Percentiles rank a stretch among this genome's conserved stretches.
Evolutionary conservation across 306 rosid genomes (phyloP).

Genomic region (Corylus heterophylla): DNA sequence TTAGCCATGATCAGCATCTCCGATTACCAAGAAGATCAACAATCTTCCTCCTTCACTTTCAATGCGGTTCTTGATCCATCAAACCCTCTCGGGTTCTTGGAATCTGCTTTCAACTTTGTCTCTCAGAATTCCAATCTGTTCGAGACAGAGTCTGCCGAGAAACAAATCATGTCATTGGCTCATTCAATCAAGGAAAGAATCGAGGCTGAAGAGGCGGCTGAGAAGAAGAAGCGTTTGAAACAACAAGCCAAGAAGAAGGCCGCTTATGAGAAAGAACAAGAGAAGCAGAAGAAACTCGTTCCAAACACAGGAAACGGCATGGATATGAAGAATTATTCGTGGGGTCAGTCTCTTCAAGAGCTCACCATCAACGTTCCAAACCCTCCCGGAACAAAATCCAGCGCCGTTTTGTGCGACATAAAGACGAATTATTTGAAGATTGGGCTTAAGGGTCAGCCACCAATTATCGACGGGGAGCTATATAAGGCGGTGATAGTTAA

Average conservation of each 20-base stretch:
- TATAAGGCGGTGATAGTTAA: too few species aligned
- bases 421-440: too few species aligned
- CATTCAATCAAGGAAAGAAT: constrained; percentile 4
- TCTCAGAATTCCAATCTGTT: neutral
- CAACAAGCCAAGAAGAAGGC: neutral
- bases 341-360: constrained; percentile 5
- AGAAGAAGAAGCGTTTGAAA: neutral
- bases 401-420: neutral
- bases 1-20: constrained; percentile 1
- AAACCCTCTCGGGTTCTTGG: constrained; percentile 12
- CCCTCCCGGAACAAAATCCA: too few species aligned
- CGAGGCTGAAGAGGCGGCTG: neutral
- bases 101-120: constrained; percentile 5
- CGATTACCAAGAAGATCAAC: constrained; percentile 8
- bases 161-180: constrained; percentile 8
- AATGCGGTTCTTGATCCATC: constrained; percentile 10
- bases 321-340: constrained; percentile 17
- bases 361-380: too few species aligned
- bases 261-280: neutral
- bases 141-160: constrained; percentile 15
- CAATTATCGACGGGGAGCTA: too few species aligned
- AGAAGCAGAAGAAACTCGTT: neutral
- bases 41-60: neutral
- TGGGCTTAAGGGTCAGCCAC: too few species aligned
- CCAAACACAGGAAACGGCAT: constrained; percentile 14